Base-by-base conservation (phyloP, 1,139 yeast species). In the Lizanozyma gosingica region DNA sequence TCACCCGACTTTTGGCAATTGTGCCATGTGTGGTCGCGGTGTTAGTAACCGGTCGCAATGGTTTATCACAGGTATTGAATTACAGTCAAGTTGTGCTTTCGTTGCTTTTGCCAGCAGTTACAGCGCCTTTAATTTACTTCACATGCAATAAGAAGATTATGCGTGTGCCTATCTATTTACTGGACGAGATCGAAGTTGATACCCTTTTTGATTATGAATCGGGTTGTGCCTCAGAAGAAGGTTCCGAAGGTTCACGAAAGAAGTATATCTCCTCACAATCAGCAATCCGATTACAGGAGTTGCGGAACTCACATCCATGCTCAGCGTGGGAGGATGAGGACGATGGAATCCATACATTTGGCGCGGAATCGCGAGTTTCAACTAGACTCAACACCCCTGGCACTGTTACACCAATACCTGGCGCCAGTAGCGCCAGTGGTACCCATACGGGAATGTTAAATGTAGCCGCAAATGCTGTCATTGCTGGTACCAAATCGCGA, bases 61-160 rank as follows among this genome's bases (percentile, higher is more conserved):
- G 98, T 2, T 70, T 92, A 42, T 80, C 92, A 17, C 75, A 73
- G 40, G 84, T 87, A 11, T 69, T 92, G 49, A 92, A 92, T 54
- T 80, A 82, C 9, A 80, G 92, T 45, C 98, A 92, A 58, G 98
- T 92, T 18, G 86, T 86, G 9, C 69, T 92, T 35, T 83, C 95
- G 3, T 60, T 92, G 45, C 72, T 92, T 42, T 67, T 92, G 43
- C 98, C 98, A 1, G 78, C 88, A 46, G 94, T 88, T 3, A 79
- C 90, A 18, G 96, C 96, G 0, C 97, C 97, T 6, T 65, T 90
- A 48, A 78, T 90, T 37, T 83, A 80, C 59, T 90, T 90, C 60
- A 88, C 97, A 0, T 76, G 87, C 46, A 75, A 76, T 40, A 80
- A 78, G 49, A 63, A 73, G 38, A 79, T 81, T 44, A 92, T 92